These are phyloP conservation scores for Teunomyces barrocoloradensis DNA, from an alignment of 805 yeast species.

Conservation along the genomic window DNA sequence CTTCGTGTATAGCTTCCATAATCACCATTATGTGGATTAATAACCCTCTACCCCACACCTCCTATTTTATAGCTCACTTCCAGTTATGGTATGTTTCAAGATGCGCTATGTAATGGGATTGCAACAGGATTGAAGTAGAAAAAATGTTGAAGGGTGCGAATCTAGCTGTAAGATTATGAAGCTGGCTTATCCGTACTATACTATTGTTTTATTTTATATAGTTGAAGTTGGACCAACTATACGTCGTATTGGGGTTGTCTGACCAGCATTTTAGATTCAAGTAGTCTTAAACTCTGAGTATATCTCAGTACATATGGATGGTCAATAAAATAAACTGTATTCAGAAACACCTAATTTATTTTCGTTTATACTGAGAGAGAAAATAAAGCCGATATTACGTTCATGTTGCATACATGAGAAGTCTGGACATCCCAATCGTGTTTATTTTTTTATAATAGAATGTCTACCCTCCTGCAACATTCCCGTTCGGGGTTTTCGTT, in stretches of 20 bases:
- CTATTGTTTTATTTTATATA: neutral
- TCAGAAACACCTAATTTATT: neutral
- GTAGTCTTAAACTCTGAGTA: neutral
- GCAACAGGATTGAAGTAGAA: neutral
- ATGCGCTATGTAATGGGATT: neutral
- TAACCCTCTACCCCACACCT: neutral
- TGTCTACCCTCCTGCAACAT: neutral
- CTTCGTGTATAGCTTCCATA: neutral
- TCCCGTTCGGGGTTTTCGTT: neutral
- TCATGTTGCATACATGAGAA: slow-evolving; percentile 2
- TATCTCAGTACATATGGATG: neutral
- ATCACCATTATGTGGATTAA: neutral
- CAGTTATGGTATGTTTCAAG: neutral
- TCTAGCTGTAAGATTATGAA: neutral
- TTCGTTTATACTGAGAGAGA: neutral
- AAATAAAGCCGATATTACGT: neutral
- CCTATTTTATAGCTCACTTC: no score
- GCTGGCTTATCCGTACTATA: neutral
- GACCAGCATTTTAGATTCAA: neutral
- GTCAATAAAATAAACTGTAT: neutral
- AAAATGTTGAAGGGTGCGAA: neutral
- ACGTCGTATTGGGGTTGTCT: no score
- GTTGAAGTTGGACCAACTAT: neutral
- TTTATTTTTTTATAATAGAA: neutral
- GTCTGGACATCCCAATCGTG: neutral